Percentiles rank a stretch among this genome's conserved stretches.
Evolutionary conservation across 345 rosid genomes (phyloP).

Genomic region (Eucalyptus curtisii): DNA sequence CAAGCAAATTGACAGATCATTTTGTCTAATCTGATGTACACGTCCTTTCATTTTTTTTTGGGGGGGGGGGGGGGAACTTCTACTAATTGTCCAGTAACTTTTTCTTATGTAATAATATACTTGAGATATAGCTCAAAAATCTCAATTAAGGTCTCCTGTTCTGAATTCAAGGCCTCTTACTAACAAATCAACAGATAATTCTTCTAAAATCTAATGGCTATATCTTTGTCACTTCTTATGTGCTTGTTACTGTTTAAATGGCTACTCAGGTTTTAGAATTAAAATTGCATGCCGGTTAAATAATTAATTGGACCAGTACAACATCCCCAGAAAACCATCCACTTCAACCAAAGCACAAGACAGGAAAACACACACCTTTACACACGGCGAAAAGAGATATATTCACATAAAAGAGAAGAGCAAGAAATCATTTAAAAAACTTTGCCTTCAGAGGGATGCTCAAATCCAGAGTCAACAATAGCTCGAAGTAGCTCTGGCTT

Average conservation of each 20-base stretch:
- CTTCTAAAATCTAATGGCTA: background rate
- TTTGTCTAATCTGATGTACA: background rate
- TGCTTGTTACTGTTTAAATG: background rate
- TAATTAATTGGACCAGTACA: background rate
- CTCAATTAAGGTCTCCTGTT: background rate
- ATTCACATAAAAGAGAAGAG: background rate
- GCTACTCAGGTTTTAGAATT: background rate
- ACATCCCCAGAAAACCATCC: background rate
- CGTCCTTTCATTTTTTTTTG: background rate
- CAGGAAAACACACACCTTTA: background rate
- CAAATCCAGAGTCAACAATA: constrained; percentile 97
- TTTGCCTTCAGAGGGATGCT: constrained; percentile 98
- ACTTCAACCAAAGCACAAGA: background rate
- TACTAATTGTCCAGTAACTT: background rate
- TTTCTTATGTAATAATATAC: background rate
- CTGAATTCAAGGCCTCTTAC: background rate
- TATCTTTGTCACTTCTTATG: background rate
- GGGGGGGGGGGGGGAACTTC: background rate
- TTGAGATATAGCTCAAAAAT: background rate
- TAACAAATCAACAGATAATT: background rate
- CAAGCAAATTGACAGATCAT: background rate
- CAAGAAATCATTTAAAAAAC: background rate
- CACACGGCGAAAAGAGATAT: background rate
- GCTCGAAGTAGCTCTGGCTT: constrained; percentile 99
- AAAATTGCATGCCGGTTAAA: background rate